These are phyloP conservation scores for Candida buenavistaensis DNA, from an alignment of 1,139 yeast genomes.

Conservation along the genomic window DNA sequence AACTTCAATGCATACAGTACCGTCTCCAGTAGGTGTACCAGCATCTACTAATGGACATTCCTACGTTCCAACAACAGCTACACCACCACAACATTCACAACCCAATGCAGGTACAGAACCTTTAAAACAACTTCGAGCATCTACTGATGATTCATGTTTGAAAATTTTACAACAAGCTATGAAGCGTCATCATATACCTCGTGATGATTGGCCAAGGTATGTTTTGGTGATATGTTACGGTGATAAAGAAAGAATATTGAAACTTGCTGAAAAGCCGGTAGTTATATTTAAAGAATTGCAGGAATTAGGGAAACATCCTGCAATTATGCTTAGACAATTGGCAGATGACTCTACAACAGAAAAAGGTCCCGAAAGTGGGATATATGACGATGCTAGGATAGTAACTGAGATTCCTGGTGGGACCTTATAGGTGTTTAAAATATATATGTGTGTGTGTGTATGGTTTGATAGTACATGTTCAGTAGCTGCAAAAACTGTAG, in stretches of 20 bases:
- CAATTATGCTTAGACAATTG: constrained; percentile 86
- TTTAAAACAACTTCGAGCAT: constrained; percentile 79
- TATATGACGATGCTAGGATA: constrained; percentile 44
- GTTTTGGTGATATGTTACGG: constrained; percentile 90
- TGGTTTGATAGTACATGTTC: constrained; percentile 1
- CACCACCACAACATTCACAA: constrained; percentile 5
- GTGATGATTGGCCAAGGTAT: constrained; percentile 85
- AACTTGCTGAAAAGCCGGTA: constrained; percentile 86
- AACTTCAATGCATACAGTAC: constrained; percentile 11
- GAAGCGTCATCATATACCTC: constrained; percentile 77
- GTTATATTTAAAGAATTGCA: constrained; percentile 83
- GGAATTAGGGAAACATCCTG: constrained; percentile 86
- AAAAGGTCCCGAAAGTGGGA: constrained; percentile 33
- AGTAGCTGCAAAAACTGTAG: too few species aligned
- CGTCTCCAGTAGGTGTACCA: constrained; percentile 8
- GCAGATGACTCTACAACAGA: constrained; percentile 40
- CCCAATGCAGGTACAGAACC: constrained; percentile 51
- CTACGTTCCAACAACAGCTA: constrained; percentile 2
- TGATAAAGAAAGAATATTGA: constrained; percentile 82
- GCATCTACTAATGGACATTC: constrained; percentile 3
- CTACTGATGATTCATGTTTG: constrained; percentile 90
- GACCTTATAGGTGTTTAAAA: constrained; percentile 28
- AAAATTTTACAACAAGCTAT: constrained; percentile 88
- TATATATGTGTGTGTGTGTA: background rate
- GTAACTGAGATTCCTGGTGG: constrained; percentile 60